These are phyloP conservation scores for Coniophora puteana DNA, from an alignment of 1,284 basidiomycete species.

Conservation along the genomic window DNA sequence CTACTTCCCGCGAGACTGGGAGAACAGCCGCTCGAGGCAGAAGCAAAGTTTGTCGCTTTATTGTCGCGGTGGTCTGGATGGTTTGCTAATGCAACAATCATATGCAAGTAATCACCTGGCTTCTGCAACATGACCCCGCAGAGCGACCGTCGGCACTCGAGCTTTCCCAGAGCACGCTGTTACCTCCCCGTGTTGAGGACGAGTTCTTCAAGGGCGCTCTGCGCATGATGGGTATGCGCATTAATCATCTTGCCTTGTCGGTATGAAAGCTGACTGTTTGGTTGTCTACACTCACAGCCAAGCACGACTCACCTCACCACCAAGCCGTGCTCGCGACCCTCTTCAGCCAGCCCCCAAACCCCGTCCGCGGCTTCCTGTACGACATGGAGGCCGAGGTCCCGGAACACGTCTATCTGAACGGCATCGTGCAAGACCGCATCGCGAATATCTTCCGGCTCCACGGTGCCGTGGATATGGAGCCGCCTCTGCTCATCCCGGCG, in stretches of 20 bases:
- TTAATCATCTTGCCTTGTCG: neutral
- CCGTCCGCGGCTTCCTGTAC: constrained; percentile 75
- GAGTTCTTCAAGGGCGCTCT: constrained; percentile 83
- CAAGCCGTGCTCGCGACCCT: constrained; percentile 68
- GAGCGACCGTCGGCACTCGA: constrained; percentile 83
- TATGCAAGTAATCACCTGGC: constrained; percentile 66
- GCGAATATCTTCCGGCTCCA: constrained; percentile 81
- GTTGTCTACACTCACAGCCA: constrained; percentile 39
- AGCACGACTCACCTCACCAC: constrained; percentile 70
- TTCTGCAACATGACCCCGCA: constrained; percentile 84
- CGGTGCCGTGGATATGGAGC: constrained; percentile 85
- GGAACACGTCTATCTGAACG: constrained; percentile 72
- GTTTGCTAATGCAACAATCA: constrained; percentile 10
- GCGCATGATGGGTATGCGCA: constrained; percentile 64
- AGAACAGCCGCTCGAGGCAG: constrained; percentile 56
- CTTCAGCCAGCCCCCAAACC: constrained; percentile 67
- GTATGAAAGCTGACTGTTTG: neutral
- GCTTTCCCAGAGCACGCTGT: constrained; percentile 74
- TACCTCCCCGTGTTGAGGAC: constrained; percentile 77
- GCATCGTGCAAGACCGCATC: constrained; percentile 76
- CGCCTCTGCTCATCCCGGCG: constrained; percentile 76
- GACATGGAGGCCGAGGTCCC: constrained; percentile 69
- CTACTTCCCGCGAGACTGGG: constrained; percentile 78
- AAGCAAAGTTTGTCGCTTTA: constrained; percentile 52
- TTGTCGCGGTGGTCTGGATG: neutral